These are phyloP conservation scores for Trichoderma sp. DNA, from an alignment of 2,329 filamentous ascomycete species.

Conservation along the genomic window DNA sequence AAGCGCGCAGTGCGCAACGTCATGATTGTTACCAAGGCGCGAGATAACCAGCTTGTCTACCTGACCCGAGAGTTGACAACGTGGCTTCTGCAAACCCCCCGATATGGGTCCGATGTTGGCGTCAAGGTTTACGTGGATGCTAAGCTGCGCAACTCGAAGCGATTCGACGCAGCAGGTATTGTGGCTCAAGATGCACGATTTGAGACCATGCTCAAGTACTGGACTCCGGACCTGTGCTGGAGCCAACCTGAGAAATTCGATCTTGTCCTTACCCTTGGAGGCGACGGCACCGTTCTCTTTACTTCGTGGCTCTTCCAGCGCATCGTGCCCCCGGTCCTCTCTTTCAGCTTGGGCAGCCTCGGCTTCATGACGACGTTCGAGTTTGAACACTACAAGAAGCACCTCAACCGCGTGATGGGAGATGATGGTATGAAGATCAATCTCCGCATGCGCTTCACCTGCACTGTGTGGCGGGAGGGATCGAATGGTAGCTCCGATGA, in stretches of 20 bases:
- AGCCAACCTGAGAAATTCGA: constrained; percentile 92
- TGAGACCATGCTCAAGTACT: constrained; percentile 83
- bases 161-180: constrained; percentile 75
- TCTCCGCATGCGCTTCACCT: constrained; percentile 97
- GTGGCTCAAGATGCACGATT: constrained; percentile 72
- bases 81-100: constrained; percentile 84
- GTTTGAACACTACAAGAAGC: constrained; percentile 82
- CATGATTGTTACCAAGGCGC: constrained; percentile 98
- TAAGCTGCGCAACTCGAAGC: constrained; percentile 82
- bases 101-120: constrained; percentile 85
- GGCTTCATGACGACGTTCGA: constrained; percentile 88
- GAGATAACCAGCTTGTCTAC: constrained; percentile 88
- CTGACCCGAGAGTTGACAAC: constrained; percentile 82
- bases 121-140: constrained; percentile 98
- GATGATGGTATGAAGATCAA: constrained; percentile 96
- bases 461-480: constrained; percentile 81
- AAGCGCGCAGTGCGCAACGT: constrained; percentile 88
- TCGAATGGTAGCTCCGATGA: constrained; percentile 58
- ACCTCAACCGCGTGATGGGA: constrained; percentile 87
- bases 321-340: constrained; percentile 78
- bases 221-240: constrained; percentile 96
- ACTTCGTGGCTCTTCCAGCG: constrained; percentile 92
- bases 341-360: constrained; percentile 78
- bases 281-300: constrained; percentile 83
- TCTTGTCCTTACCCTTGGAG: constrained; percentile 82